These are phyloP conservation scores for Isatis tinctoria DNA, from an alignment of 345 rosid genomes.

Conservation along the genomic window DNA sequence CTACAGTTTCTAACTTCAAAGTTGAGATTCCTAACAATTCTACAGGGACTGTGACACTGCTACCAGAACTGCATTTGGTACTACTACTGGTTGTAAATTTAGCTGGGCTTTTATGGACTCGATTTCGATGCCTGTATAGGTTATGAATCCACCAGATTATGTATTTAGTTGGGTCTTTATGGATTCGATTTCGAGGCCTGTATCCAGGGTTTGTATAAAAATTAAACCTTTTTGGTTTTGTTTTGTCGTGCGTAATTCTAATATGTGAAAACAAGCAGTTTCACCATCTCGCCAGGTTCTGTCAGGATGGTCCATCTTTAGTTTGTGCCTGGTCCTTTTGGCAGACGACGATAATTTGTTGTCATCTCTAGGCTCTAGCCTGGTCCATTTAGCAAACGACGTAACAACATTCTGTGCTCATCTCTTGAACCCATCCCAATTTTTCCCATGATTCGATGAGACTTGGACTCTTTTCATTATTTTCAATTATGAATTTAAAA, in stretches of 20 bases:
- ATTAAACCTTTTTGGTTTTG: not conserved
- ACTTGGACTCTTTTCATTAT: not conserved
- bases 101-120: not conserved
- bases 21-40: not conserved
- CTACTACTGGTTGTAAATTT: not conserved
- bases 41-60: no score
- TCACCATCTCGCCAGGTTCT: constrained; percentile 10
- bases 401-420: not conserved
- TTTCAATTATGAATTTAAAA: not conserved
- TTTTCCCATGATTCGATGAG: not conserved
- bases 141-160: not conserved
- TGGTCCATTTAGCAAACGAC: constrained; percentile 2
- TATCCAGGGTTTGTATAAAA: not conserved
- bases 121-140: not conserved
- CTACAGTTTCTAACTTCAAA: not conserved
- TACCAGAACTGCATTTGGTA: not conserved
- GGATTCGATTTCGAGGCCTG: no score
- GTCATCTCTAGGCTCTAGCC: not conserved
- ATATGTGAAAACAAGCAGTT: not conserved
- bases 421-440: not conserved
- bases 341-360: not conserved
- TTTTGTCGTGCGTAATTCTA: not conserved
- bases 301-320: constrained; percentile 19
- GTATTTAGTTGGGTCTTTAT: not conserved
- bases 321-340: not conserved